These are phyloP conservation scores for Chaetomiaceae sp. DNA, from an alignment of 2,329 filamentous ascomycete genomes.

Conservation along the genomic window DNA sequence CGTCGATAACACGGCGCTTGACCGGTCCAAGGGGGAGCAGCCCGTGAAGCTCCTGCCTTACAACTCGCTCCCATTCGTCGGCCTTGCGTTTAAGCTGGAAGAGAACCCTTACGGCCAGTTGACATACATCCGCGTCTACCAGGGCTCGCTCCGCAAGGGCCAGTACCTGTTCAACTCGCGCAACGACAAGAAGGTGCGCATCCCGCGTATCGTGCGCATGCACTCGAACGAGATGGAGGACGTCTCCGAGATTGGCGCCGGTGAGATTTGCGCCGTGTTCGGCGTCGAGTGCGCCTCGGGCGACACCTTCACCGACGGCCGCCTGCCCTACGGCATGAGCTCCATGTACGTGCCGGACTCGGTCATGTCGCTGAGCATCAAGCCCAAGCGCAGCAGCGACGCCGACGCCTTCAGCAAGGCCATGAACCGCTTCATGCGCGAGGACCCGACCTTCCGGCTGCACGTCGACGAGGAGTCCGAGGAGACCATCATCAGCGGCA, in stretches of 20 bases:
- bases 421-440: constrained; percentile 97
- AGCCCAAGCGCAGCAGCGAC: constrained; percentile 89
- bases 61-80: constrained; percentile 89
- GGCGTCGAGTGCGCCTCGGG: constrained; percentile 96
- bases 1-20: constrained; percentile 83
- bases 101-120: constrained; percentile 98
- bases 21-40: constrained; percentile 72
- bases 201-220: constrained; percentile 97
- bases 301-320: constrained; percentile 95
- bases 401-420: constrained; percentile 95
- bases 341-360: constrained; percentile 98
- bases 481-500: constrained; percentile 96
- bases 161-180: constrained; percentile 90
- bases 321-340: constrained; percentile 89
- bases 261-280: constrained; percentile 98
- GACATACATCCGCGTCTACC: constrained; percentile 97
- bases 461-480: constrained; percentile 88
- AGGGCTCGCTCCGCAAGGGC: constrained; percentile 84
- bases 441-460: constrained; percentile 96
- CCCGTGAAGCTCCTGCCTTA: constrained; percentile 87
- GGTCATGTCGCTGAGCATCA: constrained; percentile 96
- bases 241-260: constrained; percentile 83
- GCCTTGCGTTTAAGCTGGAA: constrained; percentile 96
- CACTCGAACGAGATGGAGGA: constrained; percentile 99
- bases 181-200: constrained; percentile 91